Conservation (phyloP, 192 early-diverging fungal species). For the Podila verticillata region DNA sequence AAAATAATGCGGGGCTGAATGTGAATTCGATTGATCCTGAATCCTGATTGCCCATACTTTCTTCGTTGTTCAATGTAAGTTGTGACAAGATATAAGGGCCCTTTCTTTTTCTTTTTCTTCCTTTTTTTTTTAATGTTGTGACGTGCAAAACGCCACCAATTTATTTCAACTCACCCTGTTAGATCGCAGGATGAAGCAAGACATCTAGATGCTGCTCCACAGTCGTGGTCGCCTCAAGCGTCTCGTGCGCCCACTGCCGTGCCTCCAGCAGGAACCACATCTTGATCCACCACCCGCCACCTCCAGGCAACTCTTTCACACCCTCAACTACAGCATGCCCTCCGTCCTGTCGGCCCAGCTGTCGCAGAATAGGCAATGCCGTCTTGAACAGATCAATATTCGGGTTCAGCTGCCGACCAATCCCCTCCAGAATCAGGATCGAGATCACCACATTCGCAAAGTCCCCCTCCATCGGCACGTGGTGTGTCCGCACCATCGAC, state of each 20-base stretch:
- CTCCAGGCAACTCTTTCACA: constrained; percentile 57
- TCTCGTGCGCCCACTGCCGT: constrained; percentile 59
- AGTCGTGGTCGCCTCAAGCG: constrained; percentile 33
- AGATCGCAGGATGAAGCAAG: constrained; percentile 35
- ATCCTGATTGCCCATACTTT: constrained; percentile 15
- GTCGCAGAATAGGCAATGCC: constrained; percentile 77
- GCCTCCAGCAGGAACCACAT: constrained; percentile 72
- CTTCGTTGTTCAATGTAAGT: no score
- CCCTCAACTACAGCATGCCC: constrained; percentile 56
- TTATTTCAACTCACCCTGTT: background rate
- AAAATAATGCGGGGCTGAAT: constrained; percentile 23
- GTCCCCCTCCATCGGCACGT: constrained; percentile 93
- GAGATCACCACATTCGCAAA: constrained; percentile 94
- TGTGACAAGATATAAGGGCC: background rate
- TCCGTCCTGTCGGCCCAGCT: constrained; percentile 62
- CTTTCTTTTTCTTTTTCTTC: no score
- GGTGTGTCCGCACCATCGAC: constrained; percentile 88
- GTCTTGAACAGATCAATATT: constrained; percentile 90
- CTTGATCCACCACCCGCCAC: constrained; percentile 62
- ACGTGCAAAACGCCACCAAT: no score
- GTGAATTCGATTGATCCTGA: constrained; percentile 14
- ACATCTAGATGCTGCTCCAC: constrained; percentile 41
- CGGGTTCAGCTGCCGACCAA: constrained; percentile 91
- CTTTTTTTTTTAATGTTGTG: no score
- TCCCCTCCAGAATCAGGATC: constrained; percentile 93